A percentile compares a stretch with the other conserved stretches of the same genome.
These are phyloP conservation scores for Ophiostoma pallidulum DNA, from an alignment of 2,329 filamentous ascomycete genomes.

Conservation along the genomic window DNA sequence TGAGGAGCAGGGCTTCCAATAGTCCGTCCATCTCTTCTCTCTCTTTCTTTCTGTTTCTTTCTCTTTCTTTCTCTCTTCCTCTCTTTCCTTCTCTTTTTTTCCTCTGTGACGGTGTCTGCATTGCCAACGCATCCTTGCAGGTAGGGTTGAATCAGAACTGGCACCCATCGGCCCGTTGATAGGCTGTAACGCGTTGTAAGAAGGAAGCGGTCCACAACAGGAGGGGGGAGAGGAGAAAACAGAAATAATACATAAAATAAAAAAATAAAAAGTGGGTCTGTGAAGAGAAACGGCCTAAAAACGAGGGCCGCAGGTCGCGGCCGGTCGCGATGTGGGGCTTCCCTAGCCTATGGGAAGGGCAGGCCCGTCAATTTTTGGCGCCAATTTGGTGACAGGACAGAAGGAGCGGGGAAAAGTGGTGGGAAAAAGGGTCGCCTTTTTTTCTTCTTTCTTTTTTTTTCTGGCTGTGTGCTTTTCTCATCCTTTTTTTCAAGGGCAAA, in stretches of 20 bases:
- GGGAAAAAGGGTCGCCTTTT: no score
- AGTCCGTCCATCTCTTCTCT: no score
- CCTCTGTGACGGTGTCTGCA: no score
- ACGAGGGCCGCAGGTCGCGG: no score
- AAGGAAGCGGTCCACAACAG: neutral
- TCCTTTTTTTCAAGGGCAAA: neutral
- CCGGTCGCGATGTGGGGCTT: neutral
- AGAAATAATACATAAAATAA: no score
- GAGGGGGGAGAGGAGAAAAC: neutral
- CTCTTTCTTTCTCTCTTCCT: neutral
- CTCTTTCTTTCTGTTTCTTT: neutral
- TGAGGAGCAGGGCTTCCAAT: neutral
- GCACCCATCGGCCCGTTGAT: conserved; percentile 11
- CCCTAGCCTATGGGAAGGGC: conserved; percentile 7
- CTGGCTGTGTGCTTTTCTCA: neutral
- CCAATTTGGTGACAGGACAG: no score
- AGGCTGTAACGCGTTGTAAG: neutral
- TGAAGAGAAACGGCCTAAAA: no score
- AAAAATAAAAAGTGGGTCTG: neutral
- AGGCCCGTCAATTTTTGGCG: conserved; percentile 6
- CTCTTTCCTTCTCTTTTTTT: neutral
- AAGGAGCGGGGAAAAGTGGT: no score
- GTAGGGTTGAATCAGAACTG: neutral
- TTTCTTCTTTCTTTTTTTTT: neutral
- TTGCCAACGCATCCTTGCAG: conserved; percentile 7